Evolutionary conservation across 2,329 filamentous ascomycete species (phyloP), one percentile per base, ranked within the genome.

Genomic region (Sclerotinia glacialis): DNA sequence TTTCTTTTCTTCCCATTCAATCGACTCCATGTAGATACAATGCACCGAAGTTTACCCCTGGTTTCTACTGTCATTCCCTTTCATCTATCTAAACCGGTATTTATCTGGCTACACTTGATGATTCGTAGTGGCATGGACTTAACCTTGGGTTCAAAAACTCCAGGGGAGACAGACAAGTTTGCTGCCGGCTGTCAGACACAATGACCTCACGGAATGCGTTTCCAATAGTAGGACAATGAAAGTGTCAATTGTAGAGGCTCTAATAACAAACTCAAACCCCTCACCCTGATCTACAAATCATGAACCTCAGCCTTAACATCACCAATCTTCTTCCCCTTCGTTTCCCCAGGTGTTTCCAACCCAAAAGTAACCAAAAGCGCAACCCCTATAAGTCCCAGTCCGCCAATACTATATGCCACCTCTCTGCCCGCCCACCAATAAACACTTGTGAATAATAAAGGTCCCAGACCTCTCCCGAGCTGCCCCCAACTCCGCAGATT

Each of bases 361-460:
- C 85, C 85, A 26, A 85, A 83, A 76, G 96, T 90, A 0, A 90
- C 92, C 31, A 92, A 78, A 14, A 82, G 83, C 54, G 85, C 84
- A 14, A 98, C 93, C 1, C 82, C 86, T 6, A 90, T 78, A 81
- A 98, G 96, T 6, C 92, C 93, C 16, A 86, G 82, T 0, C 92
- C 90, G 5, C 95, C 95, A 73, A 92, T 83, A 1, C 82, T 83
- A 78, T 98, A 99, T 2, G 95, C 95, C 14, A 88, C 83, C 75
- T 96, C 90, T 56, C 95, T 83, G 0, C 95, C 95, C 8, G 92
- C 93, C 95, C 95, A 99, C 95, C 95, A 99, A 80, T 99, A 99
- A 66, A 99, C 82, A 59, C 92, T 92, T 69, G 95, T 98, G 76
- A 99, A 99, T 46, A 96, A 79, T 5, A 99, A 78, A 0, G 95